phyloP scores from a whole-genome alignment of 306 rosid genomes.

The Prunus persica region Prunus_persica_NCBIv2 NC_034016.1:21956501-21957000 shows the following conservation, averaged over 20 bases:
- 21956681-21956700: constrained; percentile 44
- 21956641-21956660: constrained; percentile 45
- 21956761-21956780: constrained; percentile 43
- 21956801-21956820: constrained; percentile 29
- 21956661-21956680: constrained; percentile 33
- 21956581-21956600: constrained; percentile 32
- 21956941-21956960: background rate
- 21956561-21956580: constrained; percentile 19
- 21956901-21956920: background rate
- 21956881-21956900: background rate
- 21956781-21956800: constrained; percentile 34
- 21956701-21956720: constrained; percentile 40
- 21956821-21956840: background rate
- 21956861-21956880: constrained; percentile 3
- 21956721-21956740: constrained; percentile 25
- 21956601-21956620: constrained; percentile 41
- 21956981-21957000: background rate
- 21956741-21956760: constrained; percentile 23
- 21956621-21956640: constrained; percentile 43
- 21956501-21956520: too few relatives aligned
- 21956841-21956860: background rate
- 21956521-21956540: constrained; percentile 28
- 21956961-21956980: background rate
- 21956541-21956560: constrained; percentile 36
- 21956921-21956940: background rate